Base-by-base conservation (phyloP, 2,329 filamentous ascomycete species). In the Blumeria graminis region DNA sequence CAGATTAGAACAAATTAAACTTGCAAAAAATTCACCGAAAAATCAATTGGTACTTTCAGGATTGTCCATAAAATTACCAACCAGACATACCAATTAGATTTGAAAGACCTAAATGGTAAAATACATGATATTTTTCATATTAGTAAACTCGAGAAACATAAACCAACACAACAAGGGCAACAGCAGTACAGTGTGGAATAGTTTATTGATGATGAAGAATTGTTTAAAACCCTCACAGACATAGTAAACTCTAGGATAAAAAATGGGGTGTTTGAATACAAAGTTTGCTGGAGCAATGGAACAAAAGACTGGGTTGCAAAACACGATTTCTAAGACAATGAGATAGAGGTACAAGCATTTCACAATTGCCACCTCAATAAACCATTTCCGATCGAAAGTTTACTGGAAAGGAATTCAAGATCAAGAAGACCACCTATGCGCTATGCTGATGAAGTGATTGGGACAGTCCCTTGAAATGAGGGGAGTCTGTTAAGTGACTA, bases 41-140 rank as follows among this genome's bases (percentile, higher is more conserved):
- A 35, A 43, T n/a, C 33, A n/a, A 7, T 56, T 5, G 41, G 56
- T 46, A 52, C 43, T 43, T 55, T 38, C 36, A 50, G 43, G 45
- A 43, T 55, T n/a, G 38, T 39, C 10, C 33, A 52, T 18, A 43
- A 48, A n/a, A 55, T 32, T n/a, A 16, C 3, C 41, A 16, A 32
- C 11, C 33, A 43, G n/a, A 55, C 46, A 16, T 57, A 57, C 22
- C 13, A 41, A 52, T 32, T 57, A 22, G 46, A 22, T 50, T 28
- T 22, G 33, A 6, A 50, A 32, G 33, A 50, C 14, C 46, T 50
- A 28, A 28, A 9, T 9, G 46, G 46, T 6, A 50, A 50, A 50
- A 50, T 32, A 18, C 18, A 50, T 32, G n/a, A 50, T 28, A 3
- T 28, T 6, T 50, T 50, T 14, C 46, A n/a, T n/a, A n/a, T n/a